Evolutionary conservation across 2,329 filamentous ascomycete species (phyloP), one percentile per base, ranked within the genome.

Genomic region (Chaetomiaceae sp.): DNA sequence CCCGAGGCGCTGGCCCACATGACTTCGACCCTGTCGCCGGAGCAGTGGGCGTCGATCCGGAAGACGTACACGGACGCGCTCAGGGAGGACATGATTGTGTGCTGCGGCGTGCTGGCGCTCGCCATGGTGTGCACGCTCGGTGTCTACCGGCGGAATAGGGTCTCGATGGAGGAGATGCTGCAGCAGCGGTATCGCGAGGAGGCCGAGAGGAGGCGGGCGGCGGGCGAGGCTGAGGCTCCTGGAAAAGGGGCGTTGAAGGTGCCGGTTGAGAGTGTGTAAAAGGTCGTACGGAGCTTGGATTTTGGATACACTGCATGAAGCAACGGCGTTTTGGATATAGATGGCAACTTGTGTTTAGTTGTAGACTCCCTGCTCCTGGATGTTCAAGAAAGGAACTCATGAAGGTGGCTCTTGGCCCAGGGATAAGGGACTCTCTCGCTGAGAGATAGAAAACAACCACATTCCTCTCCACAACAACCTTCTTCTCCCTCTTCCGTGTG

Each of bases 31-130:
- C 52, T 75, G 9, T 63, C 65, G 0, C 43, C 56, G 0, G 51
- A 51, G 12, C 67, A 74, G 46, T 63, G 67, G 23, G 60, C 58
- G 4, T 61, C 63, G 1, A 63, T 77, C 29, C 67, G 70, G 44
- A 59, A 61, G 25, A 68, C 71, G 0, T 79, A 78, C 59, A 66
- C 73, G 0, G 64, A 72, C 11, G 72, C 77, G 2, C 78, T 79
- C 58, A 68, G 60, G 6, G 59, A 68, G 46, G 74, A 76, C 45
- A 79, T 81, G 77, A 66, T 68, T 42, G 68, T 75, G n/a, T 73
- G 71, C 36, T 67, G 71, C 1, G 69, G 68, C 2, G 61, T 80
- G 14, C 67, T 73, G 9, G 73, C 66, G 3, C 56, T 69, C 8
- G 75, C 69, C 2, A 57, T 76, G 14, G 15, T 80, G 3, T 59